Evolutionary conservation across 768 basidiomycete species (phyloP), one percentile per base, ranked within the genome.

Genomic region (Lactifluus hygrophoroides): DNA sequence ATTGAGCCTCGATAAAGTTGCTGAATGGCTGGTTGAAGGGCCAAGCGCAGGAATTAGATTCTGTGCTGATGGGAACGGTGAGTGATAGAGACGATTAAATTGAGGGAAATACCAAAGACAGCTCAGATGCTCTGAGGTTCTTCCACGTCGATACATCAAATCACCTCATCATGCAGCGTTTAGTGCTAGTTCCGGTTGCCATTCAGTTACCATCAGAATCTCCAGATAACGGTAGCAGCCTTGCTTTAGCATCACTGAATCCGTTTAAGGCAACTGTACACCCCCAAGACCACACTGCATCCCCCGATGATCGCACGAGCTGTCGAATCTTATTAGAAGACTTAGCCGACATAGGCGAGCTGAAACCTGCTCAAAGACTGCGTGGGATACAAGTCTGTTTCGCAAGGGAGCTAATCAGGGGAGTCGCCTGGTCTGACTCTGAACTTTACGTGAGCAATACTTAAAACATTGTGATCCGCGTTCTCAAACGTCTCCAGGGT

Each of bases 221-320:
- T 27, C 51, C 69, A 19, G 72, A 75, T 25, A 65, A 73, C 46
- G 66, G 71, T 38, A 66, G 61, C 48, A 67, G 69, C 35, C 51
- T 63, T 34, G 58, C 66, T 10, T 67, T 82, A n/a, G 74, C 76
- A 0, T 70, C 86, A n/a, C 75, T 84, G 7, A 85, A 83, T 59
- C 78, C 83, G 3, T 83, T 89, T 74, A 89, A 83, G 66, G 74
- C 80, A 14, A 74, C 75, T 54, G 71, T 71, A 27, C 74, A 67
- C n/a, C 80, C 81, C n/a, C 65, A 74, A 0, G 85, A 86, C 30
- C 73, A 75, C 52, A 51, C 79, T 3, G 40, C 61, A 38, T 67
- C 32, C 64, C 70, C 56, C 58, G 57, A 45, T 30, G 65, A 60
- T 25, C 61, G 65, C 45, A 60, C n/a, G 60, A 56, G 34, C 4